Evolutionary conservation across 495 filamentous ascomycete genomes (phyloP).

Genomic region (Glonium stellatum): DNA sequence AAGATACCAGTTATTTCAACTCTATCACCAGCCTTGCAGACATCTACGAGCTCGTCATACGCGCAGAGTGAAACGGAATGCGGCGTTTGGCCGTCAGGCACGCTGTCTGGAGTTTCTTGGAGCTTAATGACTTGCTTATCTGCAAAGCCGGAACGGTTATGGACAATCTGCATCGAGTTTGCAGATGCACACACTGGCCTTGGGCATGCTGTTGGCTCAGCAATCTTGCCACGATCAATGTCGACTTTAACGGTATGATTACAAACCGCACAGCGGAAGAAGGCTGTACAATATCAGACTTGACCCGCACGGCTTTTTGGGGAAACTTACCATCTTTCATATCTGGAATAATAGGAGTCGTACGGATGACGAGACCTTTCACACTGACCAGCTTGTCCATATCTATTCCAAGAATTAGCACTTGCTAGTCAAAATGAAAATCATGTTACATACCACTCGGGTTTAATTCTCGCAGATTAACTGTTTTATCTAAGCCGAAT

Average conservation of each 20-base stretch:
- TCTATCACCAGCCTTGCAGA: slow-evolving; percentile 95
- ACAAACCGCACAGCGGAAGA: slow-evolving; percentile 91
- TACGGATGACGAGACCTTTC: slow-evolving; percentile 93
- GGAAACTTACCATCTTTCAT: slow-evolving; percentile 70
- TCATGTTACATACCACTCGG: slow-evolving; percentile 54
- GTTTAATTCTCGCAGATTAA: slow-evolving; percentile 93
- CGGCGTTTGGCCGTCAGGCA: slow-evolving; percentile 94
- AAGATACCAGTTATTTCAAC: slow-evolving; percentile 97
- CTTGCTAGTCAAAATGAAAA: not conserved
- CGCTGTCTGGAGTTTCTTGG: slow-evolving; percentile 91
- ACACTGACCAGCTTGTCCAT: slow-evolving; percentile 95
- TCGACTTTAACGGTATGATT: slow-evolving; percentile 84
- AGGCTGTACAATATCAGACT: slow-evolving; percentile 36
- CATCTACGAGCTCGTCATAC: slow-evolving; percentile 93
- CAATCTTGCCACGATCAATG: slow-evolving; percentile 91
- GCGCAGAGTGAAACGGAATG: slow-evolving; percentile 95
- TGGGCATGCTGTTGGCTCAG: slow-evolving; percentile 86
- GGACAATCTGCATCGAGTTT: slow-evolving; percentile 96
- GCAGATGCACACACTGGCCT: slow-evolving; percentile 72
- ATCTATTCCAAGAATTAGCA: slow-evolving; percentile 41
- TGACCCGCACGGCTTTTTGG: not conserved
- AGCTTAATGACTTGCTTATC: slow-evolving; percentile 99
- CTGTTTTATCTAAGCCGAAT: slow-evolving; percentile 76
- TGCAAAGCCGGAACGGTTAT: slow-evolving; percentile 90
- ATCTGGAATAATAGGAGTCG: slow-evolving; percentile 93